Evolutionary conservation across 2,329 filamentous ascomycete species (phyloP).

Genomic region (Neonectria hederae): DNA sequence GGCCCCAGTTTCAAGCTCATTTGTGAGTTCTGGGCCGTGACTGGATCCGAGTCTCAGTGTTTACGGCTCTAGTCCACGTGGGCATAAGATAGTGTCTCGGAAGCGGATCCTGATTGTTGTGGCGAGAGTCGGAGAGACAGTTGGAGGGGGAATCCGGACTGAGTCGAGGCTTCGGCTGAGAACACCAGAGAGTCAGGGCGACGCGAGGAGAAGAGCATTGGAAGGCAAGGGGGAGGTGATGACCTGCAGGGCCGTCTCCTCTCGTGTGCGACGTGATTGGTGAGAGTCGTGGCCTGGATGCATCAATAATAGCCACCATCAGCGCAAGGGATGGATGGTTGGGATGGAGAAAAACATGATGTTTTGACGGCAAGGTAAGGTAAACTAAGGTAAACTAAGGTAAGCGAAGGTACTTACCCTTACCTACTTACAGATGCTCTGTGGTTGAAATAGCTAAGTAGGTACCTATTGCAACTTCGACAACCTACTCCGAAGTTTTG

Average conservation of each 20-base stretch:
- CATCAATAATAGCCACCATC: background rate
- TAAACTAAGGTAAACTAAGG: too few species aligned
- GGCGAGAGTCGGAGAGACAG: background rate
- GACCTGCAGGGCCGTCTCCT: constrained; percentile 13
- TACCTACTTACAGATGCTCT: too few species aligned
- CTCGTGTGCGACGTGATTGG: constrained; percentile 12
- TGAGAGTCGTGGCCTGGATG: constrained; percentile 3
- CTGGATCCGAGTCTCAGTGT: constrained; percentile 31
- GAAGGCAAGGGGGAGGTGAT: constrained; percentile 11
- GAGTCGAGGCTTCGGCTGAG: constrained; percentile 22
- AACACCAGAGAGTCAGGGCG: background rate
- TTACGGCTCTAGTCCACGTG: constrained; percentile 37
- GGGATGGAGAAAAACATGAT: constrained; percentile 2
- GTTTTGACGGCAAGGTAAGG: constrained; percentile 5
- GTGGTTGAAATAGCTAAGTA: too few species aligned
- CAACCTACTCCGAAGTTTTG: too few species aligned
- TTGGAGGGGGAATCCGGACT: constrained; percentile 18
- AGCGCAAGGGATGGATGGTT: constrained; percentile 12
- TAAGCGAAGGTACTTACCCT: too few species aligned
- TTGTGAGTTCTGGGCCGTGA: constrained; percentile 14
- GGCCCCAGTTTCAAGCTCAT: constrained; percentile 18
- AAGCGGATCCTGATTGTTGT: constrained; percentile 16
- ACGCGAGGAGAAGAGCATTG: constrained; percentile 10
- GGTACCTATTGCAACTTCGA: too few species aligned
- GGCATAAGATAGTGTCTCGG: constrained; percentile 24